Percentiles rank a stretch among this genome's conserved stretches.
phyloP scores from a whole-genome alignment of 2,329 filamentous ascomycete genomes.

The Emmonsiellopsis sp. region DNA sequence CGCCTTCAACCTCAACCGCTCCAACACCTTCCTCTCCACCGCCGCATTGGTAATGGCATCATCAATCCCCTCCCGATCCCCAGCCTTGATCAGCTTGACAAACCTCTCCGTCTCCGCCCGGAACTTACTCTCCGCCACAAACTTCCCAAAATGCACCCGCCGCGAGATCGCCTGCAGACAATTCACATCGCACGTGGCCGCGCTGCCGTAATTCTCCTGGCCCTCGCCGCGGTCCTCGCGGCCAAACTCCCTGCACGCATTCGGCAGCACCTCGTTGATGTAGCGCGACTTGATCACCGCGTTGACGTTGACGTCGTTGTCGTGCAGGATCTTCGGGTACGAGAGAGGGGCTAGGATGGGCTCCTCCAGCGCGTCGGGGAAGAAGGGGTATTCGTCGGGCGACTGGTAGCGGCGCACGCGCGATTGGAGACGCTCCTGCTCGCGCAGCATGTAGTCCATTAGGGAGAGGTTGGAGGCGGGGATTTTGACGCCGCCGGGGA shows the following conservation, averaged over 20 bases:
- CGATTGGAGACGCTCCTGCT: constrained; percentile 86
- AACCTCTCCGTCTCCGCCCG: constrained; percentile 70
- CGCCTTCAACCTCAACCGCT: constrained; percentile 77
- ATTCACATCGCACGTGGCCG: constrained; percentile 81
- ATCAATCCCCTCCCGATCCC: constrained; percentile 71
- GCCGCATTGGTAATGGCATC: constrained; percentile 80
- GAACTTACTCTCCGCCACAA: constrained; percentile 95
- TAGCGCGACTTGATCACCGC: constrained; percentile 78
- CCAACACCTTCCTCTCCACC: constrained; percentile 86
- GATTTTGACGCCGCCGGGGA: constrained; percentile 67
- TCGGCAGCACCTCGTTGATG: constrained; percentile 70
- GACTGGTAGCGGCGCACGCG: constrained; percentile 90
- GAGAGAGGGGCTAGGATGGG: constrained; percentile 79
- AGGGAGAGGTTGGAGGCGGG: constrained; percentile 67
- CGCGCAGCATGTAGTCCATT: constrained; percentile 85
- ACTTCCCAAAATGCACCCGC: constrained; percentile 95
- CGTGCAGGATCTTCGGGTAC: constrained; percentile 81
- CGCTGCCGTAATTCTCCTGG: constrained; percentile 90
- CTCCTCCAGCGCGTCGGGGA: constrained; percentile 65
- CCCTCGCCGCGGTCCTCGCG: constrained; percentile 71
- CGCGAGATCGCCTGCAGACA: constrained; percentile 84
- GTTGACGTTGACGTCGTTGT: constrained; percentile 87
- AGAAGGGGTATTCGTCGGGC: constrained; percentile 97
- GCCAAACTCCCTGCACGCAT: constrained; percentile 63
- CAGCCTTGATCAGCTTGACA: constrained; percentile 69